phyloP scores from a whole-genome alignment of 148 eudicot species.

The Talinum fruticosum region DNA sequence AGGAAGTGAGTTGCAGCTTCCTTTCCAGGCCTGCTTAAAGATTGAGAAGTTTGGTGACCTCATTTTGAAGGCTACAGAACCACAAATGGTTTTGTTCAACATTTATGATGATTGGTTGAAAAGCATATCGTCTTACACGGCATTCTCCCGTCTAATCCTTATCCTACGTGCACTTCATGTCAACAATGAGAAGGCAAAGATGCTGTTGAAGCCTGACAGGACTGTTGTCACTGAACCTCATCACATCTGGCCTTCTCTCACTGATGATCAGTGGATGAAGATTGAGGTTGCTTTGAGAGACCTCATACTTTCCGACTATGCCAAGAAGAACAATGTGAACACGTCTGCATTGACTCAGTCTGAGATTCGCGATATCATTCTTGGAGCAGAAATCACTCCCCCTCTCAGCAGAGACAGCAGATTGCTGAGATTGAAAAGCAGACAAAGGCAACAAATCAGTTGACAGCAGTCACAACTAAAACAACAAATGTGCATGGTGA shows the following conservation, averaged over 20 bases:
- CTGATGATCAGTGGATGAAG: slow-evolving; percentile 99
- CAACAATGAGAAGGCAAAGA: slow-evolving; percentile 98
- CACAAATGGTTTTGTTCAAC: slow-evolving; percentile 98
- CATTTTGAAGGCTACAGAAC: slow-evolving; percentile 96
- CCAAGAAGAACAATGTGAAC: slow-evolving; percentile 97
- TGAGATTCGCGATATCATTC: slow-evolving; percentile 96
- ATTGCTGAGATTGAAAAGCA: slow-evolving; percentile 99
- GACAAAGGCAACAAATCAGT: slow-evolving; percentile 83
- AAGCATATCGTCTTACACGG: slow-evolving; percentile 94
- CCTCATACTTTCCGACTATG: slow-evolving; percentile 96
- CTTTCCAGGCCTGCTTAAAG: slow-evolving; percentile 99
- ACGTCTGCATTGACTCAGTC: slow-evolving; percentile 96
- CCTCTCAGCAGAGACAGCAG: slow-evolving; percentile 96
- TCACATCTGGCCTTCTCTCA: slow-evolving; percentile 96
- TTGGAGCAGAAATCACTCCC: slow-evolving; percentile 99
- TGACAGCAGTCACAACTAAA: slow-evolving; percentile 89
- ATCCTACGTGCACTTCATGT: slow-evolving; percentile 97
- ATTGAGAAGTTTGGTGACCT: slow-evolving; percentile 99
- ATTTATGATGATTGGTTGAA: slow-evolving; percentile 99
- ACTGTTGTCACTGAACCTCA: slow-evolving; percentile 94
- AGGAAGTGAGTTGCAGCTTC: slow-evolving; percentile 97
- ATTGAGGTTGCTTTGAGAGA: slow-evolving; percentile 99
- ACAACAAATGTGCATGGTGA: slow-evolving; percentile 98
- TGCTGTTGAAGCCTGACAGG: slow-evolving; percentile 96
- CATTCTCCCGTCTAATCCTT: slow-evolving; percentile 91